Conservation (phyloP, 129 eudicot species). For the Flaveria ramosissima region DNA sequence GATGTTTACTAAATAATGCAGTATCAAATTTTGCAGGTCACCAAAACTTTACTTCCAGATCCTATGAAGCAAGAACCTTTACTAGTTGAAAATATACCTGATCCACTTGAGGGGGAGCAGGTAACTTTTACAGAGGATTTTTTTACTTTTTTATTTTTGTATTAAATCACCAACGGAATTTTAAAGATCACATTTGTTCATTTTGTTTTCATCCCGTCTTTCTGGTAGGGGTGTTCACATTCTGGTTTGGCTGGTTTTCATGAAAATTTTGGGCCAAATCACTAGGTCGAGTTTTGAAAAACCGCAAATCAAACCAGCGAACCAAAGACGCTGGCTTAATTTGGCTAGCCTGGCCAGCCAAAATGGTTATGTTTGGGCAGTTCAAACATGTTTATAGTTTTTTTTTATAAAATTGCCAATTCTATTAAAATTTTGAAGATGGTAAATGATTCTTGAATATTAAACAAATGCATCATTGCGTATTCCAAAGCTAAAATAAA, state of each 20-base stretch:
- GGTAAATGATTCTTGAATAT: no score
- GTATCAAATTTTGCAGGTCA: conserved; percentile 52
- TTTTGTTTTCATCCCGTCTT: background rate
- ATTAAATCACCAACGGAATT: background rate
- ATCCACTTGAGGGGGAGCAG: conserved; percentile 97
- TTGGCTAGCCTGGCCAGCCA: no score
- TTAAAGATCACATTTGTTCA: background rate
- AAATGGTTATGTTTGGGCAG: no score
- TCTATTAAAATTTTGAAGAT: no score
- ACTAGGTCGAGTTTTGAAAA: no score
- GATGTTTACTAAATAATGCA: conserved; percentile 14
- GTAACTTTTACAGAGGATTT: conserved; percentile 32
- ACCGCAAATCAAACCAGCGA: no score
- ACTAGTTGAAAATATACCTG: conserved; percentile 78
- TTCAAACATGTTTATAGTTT: no score
- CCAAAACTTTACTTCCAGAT: conserved; percentile 60
- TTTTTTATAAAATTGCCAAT: no score
- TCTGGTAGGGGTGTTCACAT: background rate
- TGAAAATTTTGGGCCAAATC: no score
- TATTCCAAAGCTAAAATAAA: no score
- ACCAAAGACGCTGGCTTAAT: no score
- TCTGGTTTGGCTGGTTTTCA: background rate
- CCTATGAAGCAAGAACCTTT: conserved; percentile 86
- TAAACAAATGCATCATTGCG: no score
- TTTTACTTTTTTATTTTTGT: background rate